Evolutionary conservation across 305 asterid species (phyloP), one percentile per base, ranked within the genome.

Genomic region (Fraxinus baroniana): DNA sequence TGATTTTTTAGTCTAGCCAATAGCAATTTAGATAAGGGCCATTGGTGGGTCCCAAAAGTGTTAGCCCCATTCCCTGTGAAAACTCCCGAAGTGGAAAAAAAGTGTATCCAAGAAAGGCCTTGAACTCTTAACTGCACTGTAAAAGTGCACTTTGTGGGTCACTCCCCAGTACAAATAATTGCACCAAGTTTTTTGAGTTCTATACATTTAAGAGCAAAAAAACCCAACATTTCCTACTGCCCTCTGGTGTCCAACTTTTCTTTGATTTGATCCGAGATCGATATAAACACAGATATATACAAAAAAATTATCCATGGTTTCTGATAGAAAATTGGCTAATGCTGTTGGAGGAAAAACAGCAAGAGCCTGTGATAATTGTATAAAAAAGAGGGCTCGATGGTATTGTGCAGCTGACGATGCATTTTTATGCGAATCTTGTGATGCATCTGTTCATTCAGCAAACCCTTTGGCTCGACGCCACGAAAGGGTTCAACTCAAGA

Each of bases 381-480:
- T 89, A 0, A 85, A 76, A 49, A 93, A 88, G 80, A 82, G 94
- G 76, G 99, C 98, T 1, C 78, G 94, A 1, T 95, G 92, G 97
- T 94, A 91, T 77, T 94, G 99, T 66, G 91, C 94, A 0, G 97
- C 97, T 0, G 98, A 94, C 55, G 99, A 94, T 26, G 99, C 99
- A 0, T 95, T 94, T 76, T 79, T 95, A 12, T 95, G 99, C 86
- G 94, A 94, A 81, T 62, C 82, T 0, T 95, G 99, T 68, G 98
- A 95, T 62, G 84, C 90, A 1, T 89, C 96, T 0, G 98, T 95
- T 6, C 99, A 95, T 77, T 92, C 97, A 0, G 99, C 97, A 0
- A 94, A 93, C 41, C 92, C 93, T 46, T 82, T 94, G 32, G 97
- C 98, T 5, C 89, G 87, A 0, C 82, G 98, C 18, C 97, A 95